phyloP scores from a whole-genome alignment of 805 yeast genomes.

The Citeromyces matritensis region DNA sequence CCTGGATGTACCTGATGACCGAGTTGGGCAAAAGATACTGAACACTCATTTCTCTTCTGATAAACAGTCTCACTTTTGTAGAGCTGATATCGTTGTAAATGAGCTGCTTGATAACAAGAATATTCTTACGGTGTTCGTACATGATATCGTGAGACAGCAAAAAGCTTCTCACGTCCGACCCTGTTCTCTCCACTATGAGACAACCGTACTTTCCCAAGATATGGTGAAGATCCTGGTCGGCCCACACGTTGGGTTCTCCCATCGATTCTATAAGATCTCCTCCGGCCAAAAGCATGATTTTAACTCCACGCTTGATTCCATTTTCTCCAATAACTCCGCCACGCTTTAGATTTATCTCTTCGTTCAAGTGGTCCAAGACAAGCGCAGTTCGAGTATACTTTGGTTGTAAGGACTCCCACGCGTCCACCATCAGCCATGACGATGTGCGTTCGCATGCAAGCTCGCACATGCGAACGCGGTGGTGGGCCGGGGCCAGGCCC shows the following conservation, averaged over 20 bases:
- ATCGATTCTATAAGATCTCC: slow-evolving; percentile 95
- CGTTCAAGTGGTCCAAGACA: slow-evolving; percentile 91
- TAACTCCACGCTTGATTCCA: slow-evolving; percentile 64
- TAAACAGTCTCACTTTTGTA: slow-evolving; percentile 83
- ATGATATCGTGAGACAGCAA: slow-evolving; percentile 87
- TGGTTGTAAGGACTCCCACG: slow-evolving; percentile 94
- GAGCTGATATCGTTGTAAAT: slow-evolving; percentile 94
- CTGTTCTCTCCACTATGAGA: slow-evolving; percentile 91
- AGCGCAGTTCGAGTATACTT: slow-evolving; percentile 87
- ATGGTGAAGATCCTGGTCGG: slow-evolving; percentile 88
- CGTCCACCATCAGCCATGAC: slow-evolving; percentile 97
- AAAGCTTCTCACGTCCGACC: slow-evolving; percentile 89
- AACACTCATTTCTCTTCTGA: slow-evolving; percentile 92
- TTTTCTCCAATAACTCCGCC: slow-evolving; percentile 60
- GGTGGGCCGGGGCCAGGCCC: slow-evolving; percentile 79
- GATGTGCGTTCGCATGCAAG: slow-evolving; percentile 94
- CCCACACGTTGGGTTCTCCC: slow-evolving; percentile 99
- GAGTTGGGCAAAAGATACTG: slow-evolving; percentile 89
- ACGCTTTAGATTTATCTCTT: slow-evolving; percentile 81
- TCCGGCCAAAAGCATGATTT: slow-evolving; percentile 92
- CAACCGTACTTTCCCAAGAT: slow-evolving; percentile 94
- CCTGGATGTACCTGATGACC: slow-evolving; percentile 89
- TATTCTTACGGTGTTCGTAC: slow-evolving; percentile 92
- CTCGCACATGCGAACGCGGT: slow-evolving; percentile 96
- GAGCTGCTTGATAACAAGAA: slow-evolving; percentile 86